Percentiles rank a stretch among this genome's conserved stretches.
phyloP scores from a whole-genome alignment of 257 asterid species.

The Solanum habrochaites region DNA sequence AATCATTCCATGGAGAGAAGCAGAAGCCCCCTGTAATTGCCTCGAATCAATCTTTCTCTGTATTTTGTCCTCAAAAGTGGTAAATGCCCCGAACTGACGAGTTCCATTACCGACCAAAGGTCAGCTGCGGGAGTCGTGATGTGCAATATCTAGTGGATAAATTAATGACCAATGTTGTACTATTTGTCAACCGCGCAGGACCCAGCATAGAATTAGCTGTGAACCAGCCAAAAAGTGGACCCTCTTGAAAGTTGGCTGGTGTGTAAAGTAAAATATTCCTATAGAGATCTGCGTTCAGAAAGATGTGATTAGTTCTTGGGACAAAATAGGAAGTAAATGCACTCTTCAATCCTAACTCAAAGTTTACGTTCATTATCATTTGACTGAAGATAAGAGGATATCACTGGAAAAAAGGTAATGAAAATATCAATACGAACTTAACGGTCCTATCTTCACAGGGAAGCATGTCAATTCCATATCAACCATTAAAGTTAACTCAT shows the following conservation, averaged over 20 bases:
- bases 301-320: background rate
- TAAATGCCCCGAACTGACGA: slow-evolving; percentile 77
- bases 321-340: background rate
- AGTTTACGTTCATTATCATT: background rate
- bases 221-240: slow-evolving; percentile 61
- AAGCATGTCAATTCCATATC: background rate
- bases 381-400: background rate
- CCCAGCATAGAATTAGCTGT: slow-evolving; percentile 77
- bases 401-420: background rate
- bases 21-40: slow-evolving; percentile 83
- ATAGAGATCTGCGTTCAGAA: slow-evolving; percentile 50
- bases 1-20: slow-evolving; percentile 90
- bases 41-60: slow-evolving; percentile 58
- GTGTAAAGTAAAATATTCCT: slow-evolving; percentile 54
- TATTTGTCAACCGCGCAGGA: slow-evolving; percentile 99
- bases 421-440: background rate
- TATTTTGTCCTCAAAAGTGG: slow-evolving; percentile 62
- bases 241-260: slow-evolving; percentile 36
- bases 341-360: background rate
- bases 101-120: slow-evolving; percentile 59
- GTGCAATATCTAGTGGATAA: slow-evolving; percentile 94
- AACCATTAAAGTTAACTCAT: background rate
- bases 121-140: slow-evolving; percentile 96
- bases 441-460: background rate
- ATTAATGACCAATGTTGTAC: slow-evolving; percentile 69